Base-by-base conservation (phyloP, 352 stramenopile species). In the Pythium folliculosum region DNA sequence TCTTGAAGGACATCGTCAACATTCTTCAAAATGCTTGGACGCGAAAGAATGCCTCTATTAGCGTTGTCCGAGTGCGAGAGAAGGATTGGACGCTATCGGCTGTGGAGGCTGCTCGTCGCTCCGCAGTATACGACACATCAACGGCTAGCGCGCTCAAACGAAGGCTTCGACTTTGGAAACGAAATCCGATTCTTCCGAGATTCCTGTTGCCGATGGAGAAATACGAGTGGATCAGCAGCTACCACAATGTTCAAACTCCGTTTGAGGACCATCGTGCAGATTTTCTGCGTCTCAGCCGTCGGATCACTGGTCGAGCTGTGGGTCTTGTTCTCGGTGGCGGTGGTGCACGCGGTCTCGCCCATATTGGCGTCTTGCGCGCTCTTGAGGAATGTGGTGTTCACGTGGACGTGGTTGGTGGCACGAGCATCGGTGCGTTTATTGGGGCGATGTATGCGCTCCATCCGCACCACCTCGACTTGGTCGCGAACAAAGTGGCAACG, bases 351-450 rank as follows among this genome's bases (percentile, higher is more conserved):
- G 96, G 96, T 14, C 77, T 98, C 5, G 93, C 94, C 7, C 96
- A 99, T 78, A 86, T 99, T 55, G 94, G 96, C 13, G 91, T 99
- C 0, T 77, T 99, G 13, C 84, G 82, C 35, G 95, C 93, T 4
- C 76, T 99, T 27, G 83, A 98, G 51, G 94, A 98, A 63, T 94
- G 86, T 30, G 92, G 92, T 0, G 85, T 98, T 16, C 90, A 96
- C 27, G 83, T 98, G 0, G 96, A 99, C 70, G 86, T 98, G 6
- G 88, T 98, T 53, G 96, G 90, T 22, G 96, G 96, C 9, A 98
- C 94, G 7, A 96, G 88, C 38, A 94, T 94, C 56, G 89, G 89
- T 38, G 88, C 89, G 1, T 95, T 94, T 37, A 92, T 97, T 57
- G 89, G 85, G 6, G 89, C 81, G 0, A 73, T 92, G 37, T 97